Evolutionary conservation across 495 filamentous ascomycete genomes (phyloP), one percentile per base, ranked within the genome.

Genomic region (Sphaerosporella brunnea): DNA sequence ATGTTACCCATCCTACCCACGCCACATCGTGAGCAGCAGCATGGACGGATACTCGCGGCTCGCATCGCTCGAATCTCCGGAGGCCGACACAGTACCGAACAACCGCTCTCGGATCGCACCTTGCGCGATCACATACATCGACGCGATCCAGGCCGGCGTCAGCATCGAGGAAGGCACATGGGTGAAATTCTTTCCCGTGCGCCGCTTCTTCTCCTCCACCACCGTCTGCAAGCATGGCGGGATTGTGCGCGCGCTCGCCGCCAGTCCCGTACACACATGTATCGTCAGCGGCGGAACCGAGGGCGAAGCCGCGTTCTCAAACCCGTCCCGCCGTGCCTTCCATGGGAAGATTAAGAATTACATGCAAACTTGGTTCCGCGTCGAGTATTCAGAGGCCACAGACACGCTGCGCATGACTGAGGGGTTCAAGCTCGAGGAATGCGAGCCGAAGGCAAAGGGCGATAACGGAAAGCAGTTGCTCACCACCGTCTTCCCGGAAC

Each of bases 281-380:
- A 53, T 73, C 1, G 52, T 80, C 10, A 61, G 66, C 20, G 79
- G 74, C 0, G 67, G 68, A n/a, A 69, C 69, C 0, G 72, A 72
- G 48, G 79, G 79, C 0, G 64, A 66, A 15, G 72, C 75, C 1
- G 44, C 65, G 11, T 69, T 68, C 8, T 66, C 64, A 2, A 82
- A 78, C 53, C 75, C 79, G 0, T 48, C 79, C 20, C 63, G 71
- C 8, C 67, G 70, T 40, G 52, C 69, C 2, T 53, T 79, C 36
- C 68, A 75, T 52, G 52, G 58, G 4, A 80, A 74, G 45, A 60
- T 61, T 20, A 64, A 67, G 28, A 65, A 69, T 34, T 79, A 65
- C 59, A 72, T 76, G 52, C 72, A 75, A 50, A 65, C 63, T 2
- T 78, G 78, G 73, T 82, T 80, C 49, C 59, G 60, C 25, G 70